These are phyloP conservation scores for Torulaspora delbrueckii DNA, from an alignment of 805 yeast genomes.

Conservation along the genomic window DNA sequence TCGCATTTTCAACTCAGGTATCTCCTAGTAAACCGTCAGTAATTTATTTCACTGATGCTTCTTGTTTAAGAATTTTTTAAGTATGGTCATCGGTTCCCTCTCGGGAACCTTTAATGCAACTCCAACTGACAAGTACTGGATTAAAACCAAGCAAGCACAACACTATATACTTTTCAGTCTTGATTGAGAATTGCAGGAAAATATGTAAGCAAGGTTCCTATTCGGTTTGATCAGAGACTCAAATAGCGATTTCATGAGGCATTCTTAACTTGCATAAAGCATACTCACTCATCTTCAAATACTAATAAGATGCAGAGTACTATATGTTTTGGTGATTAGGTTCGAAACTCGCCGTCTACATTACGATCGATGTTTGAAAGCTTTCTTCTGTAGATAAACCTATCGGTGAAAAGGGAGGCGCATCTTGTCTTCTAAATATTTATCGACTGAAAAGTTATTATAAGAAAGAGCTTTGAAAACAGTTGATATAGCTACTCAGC, in stretches of 20 bases:
- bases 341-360: too few species aligned
- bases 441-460: background rate
- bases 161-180: too few species aligned
- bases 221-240: too few species aligned
- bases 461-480: background rate
- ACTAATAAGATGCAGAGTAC: too few species aligned
- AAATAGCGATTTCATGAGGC: too few species aligned
- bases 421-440: background rate
- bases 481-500: background rate
- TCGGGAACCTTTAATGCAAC: background rate
- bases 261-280: too few species aligned
- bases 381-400: background rate
- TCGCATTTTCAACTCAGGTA: background rate
- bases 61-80: background rate
- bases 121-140: background rate
- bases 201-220: too few species aligned
- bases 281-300: too few species aligned
- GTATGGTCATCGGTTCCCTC: background rate
- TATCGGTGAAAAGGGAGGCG: constrained; percentile 6
- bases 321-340: too few species aligned
- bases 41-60: background rate
- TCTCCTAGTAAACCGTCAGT: background rate
- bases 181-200: too few species aligned
- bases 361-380: background rate
- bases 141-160: background rate